These are phyloP conservation scores for Starmerella bombi DNA, from an alignment of 805 yeast genomes.

Conservation along the genomic window DNA sequence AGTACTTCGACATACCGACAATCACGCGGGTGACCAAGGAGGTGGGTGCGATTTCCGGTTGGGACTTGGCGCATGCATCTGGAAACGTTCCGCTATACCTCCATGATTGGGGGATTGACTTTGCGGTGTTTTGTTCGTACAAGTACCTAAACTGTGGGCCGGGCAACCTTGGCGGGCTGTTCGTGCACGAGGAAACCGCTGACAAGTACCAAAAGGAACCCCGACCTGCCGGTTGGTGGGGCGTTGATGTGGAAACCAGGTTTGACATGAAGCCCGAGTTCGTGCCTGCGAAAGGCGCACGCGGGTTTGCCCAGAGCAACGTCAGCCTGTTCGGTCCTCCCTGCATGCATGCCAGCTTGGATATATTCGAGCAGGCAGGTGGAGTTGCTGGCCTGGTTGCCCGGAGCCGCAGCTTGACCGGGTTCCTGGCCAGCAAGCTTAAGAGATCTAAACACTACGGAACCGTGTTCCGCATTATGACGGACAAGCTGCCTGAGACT, in stretches of 20 bases:
- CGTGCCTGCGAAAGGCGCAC: conserved; percentile 72
- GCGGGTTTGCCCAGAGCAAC: conserved; percentile 80
- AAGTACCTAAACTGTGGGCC: conserved; percentile 88
- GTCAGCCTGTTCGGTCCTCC: conserved; percentile 82
- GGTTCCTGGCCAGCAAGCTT: conserved; percentile 40
- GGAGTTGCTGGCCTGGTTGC: conserved; percentile 47
- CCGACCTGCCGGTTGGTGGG: conserved; percentile 96
- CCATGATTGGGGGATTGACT: conserved; percentile 85
- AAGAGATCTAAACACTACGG: conserved; percentile 36
- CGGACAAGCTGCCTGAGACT: conserved; percentile 41
- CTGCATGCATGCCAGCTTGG: conserved; percentile 52
- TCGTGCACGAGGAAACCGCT: conserved; percentile 42
- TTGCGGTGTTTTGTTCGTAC: conserved; percentile 91
- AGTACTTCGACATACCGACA: conserved; percentile 56
- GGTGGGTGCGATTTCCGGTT: conserved; percentile 46
- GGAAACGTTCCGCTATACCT: conserved; percentile 69
- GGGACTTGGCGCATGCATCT: conserved; percentile 93
- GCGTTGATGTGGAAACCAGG: conserved; percentile 55
- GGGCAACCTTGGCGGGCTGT: conserved; percentile 82
- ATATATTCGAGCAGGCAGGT: conserved; percentile 44
- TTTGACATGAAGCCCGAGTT: conserved; percentile 70
- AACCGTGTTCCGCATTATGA: conserved; percentile 46
- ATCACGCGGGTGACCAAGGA: conserved; percentile 56
- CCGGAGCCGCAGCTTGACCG: conserved; percentile 47
- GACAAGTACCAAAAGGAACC: conserved; percentile 31